Percentiles rank a stretch among this genome's conserved stretches.
Evolutionary conservation across 768 basidiomycete species (phyloP).

Genomic region (Sutorius australiensis): DNA sequence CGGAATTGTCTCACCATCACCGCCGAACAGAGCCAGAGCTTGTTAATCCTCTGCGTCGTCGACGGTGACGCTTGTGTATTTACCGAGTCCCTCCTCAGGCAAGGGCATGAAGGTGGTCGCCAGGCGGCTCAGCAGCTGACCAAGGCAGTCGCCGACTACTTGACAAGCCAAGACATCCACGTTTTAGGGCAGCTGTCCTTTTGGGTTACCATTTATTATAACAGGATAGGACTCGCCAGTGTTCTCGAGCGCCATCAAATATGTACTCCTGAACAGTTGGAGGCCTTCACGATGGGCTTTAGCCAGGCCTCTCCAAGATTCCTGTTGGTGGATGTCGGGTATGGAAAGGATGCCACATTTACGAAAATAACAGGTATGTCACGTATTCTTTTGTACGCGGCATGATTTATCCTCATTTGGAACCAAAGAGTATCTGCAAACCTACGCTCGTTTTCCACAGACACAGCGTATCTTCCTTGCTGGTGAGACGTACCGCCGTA

Average conservation of each 20-base stretch:
- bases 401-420: neutral
- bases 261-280: constrained; percentile 63
- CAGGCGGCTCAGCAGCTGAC: constrained; percentile 62
- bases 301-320: constrained; percentile 73
- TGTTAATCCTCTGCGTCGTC: constrained; percentile 70
- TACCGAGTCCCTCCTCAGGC: constrained; percentile 50
- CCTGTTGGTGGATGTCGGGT: constrained; percentile 64
- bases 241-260: constrained; percentile 48
- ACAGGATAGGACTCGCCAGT: constrained; percentile 53
- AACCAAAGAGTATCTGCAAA: constrained; percentile 61
- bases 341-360: constrained; percentile 56
- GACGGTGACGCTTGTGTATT: constrained; percentile 73
- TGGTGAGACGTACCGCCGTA: constrained; percentile 37
- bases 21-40: constrained; percentile 49
- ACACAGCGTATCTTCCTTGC: constrained; percentile 71
- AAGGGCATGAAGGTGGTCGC: constrained; percentile 63
- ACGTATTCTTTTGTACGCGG: neutral
- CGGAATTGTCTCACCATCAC: constrained; percentile 1
- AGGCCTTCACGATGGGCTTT: constrained; percentile 69
- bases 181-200: constrained; percentile 65
- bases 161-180: constrained; percentile 58
- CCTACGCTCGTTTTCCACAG: constrained; percentile 68
- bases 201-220: constrained; percentile 72
- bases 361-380: constrained; percentile 65
- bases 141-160: constrained; percentile 63